Evolutionary conservation across 257 asterid species (phyloP), one percentile per base, ranked within the genome.

Genomic region (Hygrophila difformis): DNA sequence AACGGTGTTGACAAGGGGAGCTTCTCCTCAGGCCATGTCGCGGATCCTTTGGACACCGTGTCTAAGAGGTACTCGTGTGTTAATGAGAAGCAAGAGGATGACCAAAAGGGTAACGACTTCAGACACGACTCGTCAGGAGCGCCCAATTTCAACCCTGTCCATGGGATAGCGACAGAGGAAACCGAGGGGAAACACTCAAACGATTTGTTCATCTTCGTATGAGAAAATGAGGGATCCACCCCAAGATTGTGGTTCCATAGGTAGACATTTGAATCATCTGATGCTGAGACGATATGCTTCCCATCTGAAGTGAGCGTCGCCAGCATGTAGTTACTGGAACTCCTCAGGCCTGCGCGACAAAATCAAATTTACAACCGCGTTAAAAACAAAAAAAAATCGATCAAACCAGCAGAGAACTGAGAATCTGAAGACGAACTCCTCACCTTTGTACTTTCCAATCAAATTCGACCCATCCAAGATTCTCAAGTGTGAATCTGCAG

Each of bases 11-110:
- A 17, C 1, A 52, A 10, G 0, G 82, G 89, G 48, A 83, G 99
- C 75, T 86, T 91, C 61, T 91, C 99, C 64, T 91, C 99, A 0
- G 99, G 99, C 99, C 99, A 91, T 28, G 99, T 91, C 12, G 93
- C 99, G 1, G 97, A 75, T 47, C 82, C 89, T 52, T 66, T 76
- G 8, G 82, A 67, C 50, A 57, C 65, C 39, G 86, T 62, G 64
- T 74, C 95, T 1, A 77, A 24, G 59, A 63, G 77, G 39, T 73
- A 68, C 36, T 82, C 87, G 26, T 73, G 78, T 47, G 71, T 70
- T 49, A 72, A 51, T 11, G 93, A 76, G 64, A 76, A 76, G 55
- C 69, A 71, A 19, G 75, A 49, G 49, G 74, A 62, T 4, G 84
- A 66, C 20, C 79, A 68, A 57, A 74, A 78, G n/a, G n/a, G n/a